Evolutionary conservation across 192 early-diverging fungal genomes (phyloP).

Genomic region (Phycomyces nitens): DNA sequence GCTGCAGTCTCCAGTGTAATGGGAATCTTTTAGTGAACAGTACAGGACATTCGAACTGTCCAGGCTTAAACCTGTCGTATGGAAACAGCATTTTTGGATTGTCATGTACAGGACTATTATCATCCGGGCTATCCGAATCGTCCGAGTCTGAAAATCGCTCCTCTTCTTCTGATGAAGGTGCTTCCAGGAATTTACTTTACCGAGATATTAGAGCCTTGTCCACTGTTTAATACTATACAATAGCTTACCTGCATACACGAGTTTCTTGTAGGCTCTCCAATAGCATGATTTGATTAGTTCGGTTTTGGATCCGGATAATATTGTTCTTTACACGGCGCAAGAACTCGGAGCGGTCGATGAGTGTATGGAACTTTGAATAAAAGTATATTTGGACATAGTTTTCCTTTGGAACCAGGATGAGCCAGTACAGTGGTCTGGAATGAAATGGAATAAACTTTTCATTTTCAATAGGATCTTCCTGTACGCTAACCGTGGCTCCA

Average conservation of each 20-base stretch:
- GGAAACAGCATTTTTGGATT: background rate
- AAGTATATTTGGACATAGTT: constrained; percentile 56
- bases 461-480: background rate
- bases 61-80: constrained; percentile 37
- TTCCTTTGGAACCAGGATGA: constrained; percentile 53
- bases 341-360: constrained; percentile 42
- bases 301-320: constrained; percentile 50
- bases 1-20: constrained; percentile 69
- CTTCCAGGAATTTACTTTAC: constrained; percentile 50
- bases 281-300: constrained; percentile 61
- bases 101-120: background rate
- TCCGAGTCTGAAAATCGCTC: constrained; percentile 47
- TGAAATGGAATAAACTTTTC: background rate
- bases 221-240: background rate
- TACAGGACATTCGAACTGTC: constrained; percentile 68
- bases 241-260: constrained; percentile 55
- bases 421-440: constrained; percentile 50
- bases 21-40: constrained; percentile 61
- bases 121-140: constrained; percentile 41
- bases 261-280: constrained; percentile 60
- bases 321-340: constrained; percentile 46
- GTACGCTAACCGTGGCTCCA: background rate
- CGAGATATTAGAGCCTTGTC: background rate
- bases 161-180: constrained; percentile 29
- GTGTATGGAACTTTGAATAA: constrained; percentile 59